phyloP scores from a whole-genome alignment of 495 filamentous ascomycete genomes.

The Aspergillus funiculosus region DNA sequence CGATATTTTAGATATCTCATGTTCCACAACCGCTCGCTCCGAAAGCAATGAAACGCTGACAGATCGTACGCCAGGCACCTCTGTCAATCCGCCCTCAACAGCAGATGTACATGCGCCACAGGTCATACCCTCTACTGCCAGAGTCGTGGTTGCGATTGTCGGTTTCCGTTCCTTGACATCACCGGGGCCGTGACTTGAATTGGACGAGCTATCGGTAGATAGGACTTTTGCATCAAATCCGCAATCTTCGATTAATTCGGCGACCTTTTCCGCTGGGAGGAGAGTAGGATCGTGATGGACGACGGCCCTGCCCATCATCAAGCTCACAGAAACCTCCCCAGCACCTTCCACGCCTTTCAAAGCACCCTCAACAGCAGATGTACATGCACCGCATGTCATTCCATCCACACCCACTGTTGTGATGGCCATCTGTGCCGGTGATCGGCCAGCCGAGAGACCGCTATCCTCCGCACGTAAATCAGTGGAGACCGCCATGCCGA shows the following conservation, averaged over 20 bases:
- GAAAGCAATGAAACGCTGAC: constrained; percentile 83
- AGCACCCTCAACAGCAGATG: constrained; percentile 76
- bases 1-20: constrained; percentile 59
- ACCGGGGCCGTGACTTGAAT: constrained; percentile 25
- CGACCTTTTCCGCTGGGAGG: constrained; percentile 65
- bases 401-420: constrained; percentile 84
- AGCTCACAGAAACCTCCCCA: constrained; percentile 77
- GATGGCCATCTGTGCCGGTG: constrained; percentile 66
- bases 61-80: constrained; percentile 65
- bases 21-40: constrained; percentile 66
- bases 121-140: constrained; percentile 95
- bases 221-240: constrained; percentile 95
- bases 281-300: constrained; percentile 77
- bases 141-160: constrained; percentile 61
- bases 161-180: constrained; percentile 21
- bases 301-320: constrained; percentile 89
- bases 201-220: constrained; percentile 63
- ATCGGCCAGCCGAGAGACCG: constrained; percentile 12
- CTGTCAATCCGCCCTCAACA: constrained; percentile 72
- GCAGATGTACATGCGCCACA: constrained; percentile 92
- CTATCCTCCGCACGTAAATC: constrained; percentile 17
- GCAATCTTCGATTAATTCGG: constrained; percentile 84
- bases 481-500: constrained; percentile 14
- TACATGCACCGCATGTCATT: constrained; percentile 94
- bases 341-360: constrained; percentile 77